Conservation (phyloP, 208 protist genomes). For the Tritrichomonas musculus region DNA sequence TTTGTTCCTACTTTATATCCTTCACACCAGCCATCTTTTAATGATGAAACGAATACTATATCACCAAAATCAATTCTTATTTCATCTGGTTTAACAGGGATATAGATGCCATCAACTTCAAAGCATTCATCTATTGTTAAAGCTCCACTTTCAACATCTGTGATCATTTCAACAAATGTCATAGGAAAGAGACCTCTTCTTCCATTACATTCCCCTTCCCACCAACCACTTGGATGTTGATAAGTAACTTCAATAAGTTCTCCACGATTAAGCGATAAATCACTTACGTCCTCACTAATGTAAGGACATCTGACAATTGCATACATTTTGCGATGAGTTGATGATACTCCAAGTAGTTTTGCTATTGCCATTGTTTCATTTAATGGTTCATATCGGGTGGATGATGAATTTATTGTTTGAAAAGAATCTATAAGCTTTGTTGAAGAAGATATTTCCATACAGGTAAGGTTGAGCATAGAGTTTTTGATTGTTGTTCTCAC, state of each 20-base stretch:
- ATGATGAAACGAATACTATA: not conserved
- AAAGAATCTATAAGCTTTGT: not conserved
- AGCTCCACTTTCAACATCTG: not conserved
- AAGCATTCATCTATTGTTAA: not conserved
- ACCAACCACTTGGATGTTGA: constrained; percentile 28
- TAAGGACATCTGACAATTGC: not conserved
- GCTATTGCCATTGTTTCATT: not conserved
- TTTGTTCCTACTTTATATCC: not conserved
- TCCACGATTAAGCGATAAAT: not conserved
- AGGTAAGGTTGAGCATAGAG: not conserved
- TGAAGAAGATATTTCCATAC: not conserved
- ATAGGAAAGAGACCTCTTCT: constrained; percentile 18
- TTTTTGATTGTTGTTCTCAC: constrained; percentile 12
- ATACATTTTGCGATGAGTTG: not conserved
- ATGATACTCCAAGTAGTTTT: not conserved
- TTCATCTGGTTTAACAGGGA: not conserved
- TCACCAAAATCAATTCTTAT: not conserved
- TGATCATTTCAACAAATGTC: not conserved
- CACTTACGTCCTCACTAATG: not conserved
- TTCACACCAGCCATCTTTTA: not conserved
- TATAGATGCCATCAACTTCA: not conserved
- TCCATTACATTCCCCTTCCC: constrained; percentile 23
- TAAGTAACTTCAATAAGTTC: not conserved
- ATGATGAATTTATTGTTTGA: not conserved
- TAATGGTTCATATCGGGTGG: not conserved